Conservation (phyloP, 2,329 filamentous ascomycete species). For the Helicocarpus griseus region DNA sequence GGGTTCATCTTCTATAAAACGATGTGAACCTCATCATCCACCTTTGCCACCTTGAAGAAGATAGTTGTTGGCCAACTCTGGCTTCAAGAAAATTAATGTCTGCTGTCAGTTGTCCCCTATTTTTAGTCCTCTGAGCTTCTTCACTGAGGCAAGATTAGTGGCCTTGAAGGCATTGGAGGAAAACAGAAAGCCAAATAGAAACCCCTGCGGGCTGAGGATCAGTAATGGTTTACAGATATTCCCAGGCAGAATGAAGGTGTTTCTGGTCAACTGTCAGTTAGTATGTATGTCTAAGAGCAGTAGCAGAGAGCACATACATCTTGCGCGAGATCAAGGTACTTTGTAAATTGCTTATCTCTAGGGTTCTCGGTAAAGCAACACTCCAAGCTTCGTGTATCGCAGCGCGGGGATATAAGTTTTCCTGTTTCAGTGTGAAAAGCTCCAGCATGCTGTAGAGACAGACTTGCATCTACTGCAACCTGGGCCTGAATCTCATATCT, state of each 20-base stretch:
- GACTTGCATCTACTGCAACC: conserved; percentile 15
- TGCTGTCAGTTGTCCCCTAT: conserved; percentile 13
- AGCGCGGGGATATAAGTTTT: conserved; percentile 14
- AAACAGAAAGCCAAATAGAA: conserved; percentile 24
- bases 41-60: conserved; percentile 14
- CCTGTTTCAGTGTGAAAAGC: conserved; percentile 16
- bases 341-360: conserved; percentile 8
- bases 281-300: background rate
- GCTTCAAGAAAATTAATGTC: conserved; percentile 15
- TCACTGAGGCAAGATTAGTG: conserved; percentile 15
- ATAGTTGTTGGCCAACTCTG: conserved; percentile 18
- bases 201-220: conserved; percentile 27
- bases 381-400: conserved; percentile 15
- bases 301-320: background rate
- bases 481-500: conserved; percentile 15
- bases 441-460: conserved; percentile 16
- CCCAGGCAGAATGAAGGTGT: conserved; percentile 26
- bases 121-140: conserved; percentile 15
- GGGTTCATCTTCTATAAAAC: conserved; percentile 12
- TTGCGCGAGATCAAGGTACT: background rate
- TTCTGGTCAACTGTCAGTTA: conserved; percentile 11
- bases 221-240: conserved; percentile 29
- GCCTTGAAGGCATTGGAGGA: conserved; percentile 15
- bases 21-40: conserved; percentile 12
- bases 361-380: conserved; percentile 15